Percentiles rank a stretch among this genome's conserved stretches.
phyloP scores from a whole-genome alignment of 2,329 filamentous ascomycete genomes.

The Raffaelea arxii region DNA sequence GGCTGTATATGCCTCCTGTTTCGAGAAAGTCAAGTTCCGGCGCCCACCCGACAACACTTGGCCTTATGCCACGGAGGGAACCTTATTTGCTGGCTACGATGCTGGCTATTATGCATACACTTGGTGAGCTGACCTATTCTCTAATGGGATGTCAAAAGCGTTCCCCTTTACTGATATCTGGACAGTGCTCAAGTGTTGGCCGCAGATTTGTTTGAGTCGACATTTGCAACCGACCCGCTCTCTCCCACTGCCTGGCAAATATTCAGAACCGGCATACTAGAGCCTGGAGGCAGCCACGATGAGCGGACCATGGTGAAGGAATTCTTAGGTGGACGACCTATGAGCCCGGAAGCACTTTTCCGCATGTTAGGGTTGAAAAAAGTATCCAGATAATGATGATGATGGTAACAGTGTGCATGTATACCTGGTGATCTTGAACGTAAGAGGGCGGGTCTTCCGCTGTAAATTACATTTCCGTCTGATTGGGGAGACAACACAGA shows the following conservation, averaged over 20 bases:
- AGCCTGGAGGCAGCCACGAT: background rate
- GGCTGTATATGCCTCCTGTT: background rate
- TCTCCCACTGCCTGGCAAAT: background rate
- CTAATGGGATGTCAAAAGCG: too few species aligned
- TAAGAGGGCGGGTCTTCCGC: too few species aligned
- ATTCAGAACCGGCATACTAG: background rate
- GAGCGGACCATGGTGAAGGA: background rate
- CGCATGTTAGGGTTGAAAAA: background rate
- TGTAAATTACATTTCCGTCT: too few species aligned
- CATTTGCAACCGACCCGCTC: background rate
- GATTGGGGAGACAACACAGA: too few species aligned
- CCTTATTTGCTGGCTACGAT: background rate
- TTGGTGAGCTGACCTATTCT: background rate
- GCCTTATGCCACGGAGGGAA: background rate
- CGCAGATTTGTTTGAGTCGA: background rate
- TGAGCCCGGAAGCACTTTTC: background rate
- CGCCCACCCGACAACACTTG: background rate
- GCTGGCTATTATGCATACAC: background rate
- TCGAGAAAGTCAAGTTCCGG: background rate
- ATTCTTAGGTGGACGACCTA: background rate
- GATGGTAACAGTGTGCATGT: too few species aligned
- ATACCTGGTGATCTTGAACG: too few species aligned
- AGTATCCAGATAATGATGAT: too few species aligned
- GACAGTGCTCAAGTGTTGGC: too few species aligned
- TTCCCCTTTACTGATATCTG: too few species aligned